These are phyloP conservation scores for Styphnolobium japonicum DNA, from an alignment of 306 rosid species.

Conservation along the genomic window DNA sequence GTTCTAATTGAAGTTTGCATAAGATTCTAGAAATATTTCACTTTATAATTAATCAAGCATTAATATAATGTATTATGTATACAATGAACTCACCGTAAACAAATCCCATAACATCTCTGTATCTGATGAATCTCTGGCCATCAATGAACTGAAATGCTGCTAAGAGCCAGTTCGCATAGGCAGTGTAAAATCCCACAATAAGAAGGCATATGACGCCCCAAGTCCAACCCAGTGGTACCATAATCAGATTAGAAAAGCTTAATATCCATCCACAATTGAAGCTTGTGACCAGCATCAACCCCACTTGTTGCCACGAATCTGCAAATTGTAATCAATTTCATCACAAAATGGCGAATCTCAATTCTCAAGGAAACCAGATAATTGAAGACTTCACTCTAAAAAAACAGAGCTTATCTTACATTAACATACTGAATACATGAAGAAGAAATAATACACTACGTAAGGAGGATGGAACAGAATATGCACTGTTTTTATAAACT, in stretches of 20 bases:
- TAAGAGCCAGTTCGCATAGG: constrained; percentile 61
- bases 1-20: not conserved
- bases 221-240: constrained; percentile 64
- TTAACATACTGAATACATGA: not conserved
- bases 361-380: not conserved
- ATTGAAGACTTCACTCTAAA: not conserved
- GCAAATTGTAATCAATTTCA: not conserved
- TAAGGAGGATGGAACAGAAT: not conserved
- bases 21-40: not conserved
- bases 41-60: no score
- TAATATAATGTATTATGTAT: no score
- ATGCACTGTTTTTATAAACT: not conserved
- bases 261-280: constrained; percentile 61
- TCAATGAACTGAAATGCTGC: constrained; percentile 59
- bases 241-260: constrained; percentile 48
- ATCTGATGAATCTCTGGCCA: constrained; percentile 64
- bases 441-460: not conserved
- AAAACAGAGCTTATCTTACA: not conserved
- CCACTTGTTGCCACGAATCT: constrained; percentile 78
- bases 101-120: constrained; percentile 63
- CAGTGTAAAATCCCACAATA: constrained; percentile 51
- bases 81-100: constrained; percentile 36
- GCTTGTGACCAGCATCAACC: constrained; percentile 46
- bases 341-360: not conserved
- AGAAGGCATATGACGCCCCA: constrained; percentile 53